Evolutionary conservation across 2,329 filamentous ascomycete genomes (phyloP), one percentile per base, ranked within the genome.

Genomic region (Hypoxylon sp.): DNA sequence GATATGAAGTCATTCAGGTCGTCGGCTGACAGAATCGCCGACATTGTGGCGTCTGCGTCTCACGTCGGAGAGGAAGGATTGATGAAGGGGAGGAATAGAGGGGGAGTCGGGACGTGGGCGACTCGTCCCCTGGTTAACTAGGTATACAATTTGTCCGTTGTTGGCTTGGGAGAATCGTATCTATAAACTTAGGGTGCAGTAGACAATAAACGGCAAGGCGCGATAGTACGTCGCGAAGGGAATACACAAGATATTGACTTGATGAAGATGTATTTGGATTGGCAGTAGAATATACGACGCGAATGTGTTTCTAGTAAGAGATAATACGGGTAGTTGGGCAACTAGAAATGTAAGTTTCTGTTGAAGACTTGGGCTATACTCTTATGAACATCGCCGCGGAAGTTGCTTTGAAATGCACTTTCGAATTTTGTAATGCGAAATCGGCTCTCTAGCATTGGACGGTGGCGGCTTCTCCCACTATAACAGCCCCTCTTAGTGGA

Each of bases 1-100:
- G 93, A 96, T 79, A 99, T 99, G 83, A 99, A 99, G 85, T 99
- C 96, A 85, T 99, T 99, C 68, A 99, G 86, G 80, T 98, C 94
- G 84, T 99, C 95, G 76, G 92, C 91, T 62, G 94, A 98, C 75
- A 99, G 91, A 76, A 99, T 99, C 69, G 96, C 96, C 79, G 94
- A 97, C 96, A 99, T 99, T 69, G 79, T 84, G 73, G 49, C 48
- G 38, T 21, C 7, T 19, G 48, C 55, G 49, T 60, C 38, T 23
- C 17, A 38, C 25, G 30, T 13, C 30, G 41, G 46, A 1, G 23
- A 19, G 19, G 23, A 21, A 13, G 46, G 34, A 11, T 23, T 21
- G 13, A 46, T n/a, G 46, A 51, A 36, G 13, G 17, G n/a, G 13
- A 17, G 34, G 36, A 13, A 50, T 3, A 13, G 36, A 60, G 60